phyloP scores from a whole-genome alignment of 1,284 basidiomycete genomes.

The Paramarasmius palmivorus region DNA sequence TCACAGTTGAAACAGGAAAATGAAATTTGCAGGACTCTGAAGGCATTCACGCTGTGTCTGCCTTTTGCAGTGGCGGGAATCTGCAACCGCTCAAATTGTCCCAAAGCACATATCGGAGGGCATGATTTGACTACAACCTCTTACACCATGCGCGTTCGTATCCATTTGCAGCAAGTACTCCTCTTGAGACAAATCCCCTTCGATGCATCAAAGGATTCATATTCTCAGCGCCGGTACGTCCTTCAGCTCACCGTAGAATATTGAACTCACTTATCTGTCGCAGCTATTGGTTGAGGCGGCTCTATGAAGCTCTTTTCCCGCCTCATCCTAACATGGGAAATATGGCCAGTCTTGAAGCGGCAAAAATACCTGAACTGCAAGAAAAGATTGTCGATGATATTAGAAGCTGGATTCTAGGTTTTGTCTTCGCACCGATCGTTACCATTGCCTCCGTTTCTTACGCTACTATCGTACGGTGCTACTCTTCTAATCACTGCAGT shows the following conservation, averaged over 20 bases:
- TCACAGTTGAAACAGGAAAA: neutral
- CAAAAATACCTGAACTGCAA: constrained; percentile 6
- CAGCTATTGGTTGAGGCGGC: constrained; percentile 12
- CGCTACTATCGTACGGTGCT: constrained; percentile 4
- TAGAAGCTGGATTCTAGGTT: constrained; percentile 7
- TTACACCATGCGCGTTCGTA: constrained; percentile 11
- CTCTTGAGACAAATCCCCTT: constrained; percentile 1
- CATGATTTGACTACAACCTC: neutral
- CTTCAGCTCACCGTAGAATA: neutral
- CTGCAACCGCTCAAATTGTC: constrained; percentile 8
- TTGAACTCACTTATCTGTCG: neutral
- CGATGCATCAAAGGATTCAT: neutral
- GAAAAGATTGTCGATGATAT: neutral
- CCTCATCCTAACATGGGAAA: constrained; percentile 9
- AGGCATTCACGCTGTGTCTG: constrained; percentile 11
- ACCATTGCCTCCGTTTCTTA: constrained; percentile 1
- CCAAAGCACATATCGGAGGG: constrained; percentile 5
- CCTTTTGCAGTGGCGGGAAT: constrained; percentile 3
- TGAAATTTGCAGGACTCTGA: constrained; percentile 3
- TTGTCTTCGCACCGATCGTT: neutral
- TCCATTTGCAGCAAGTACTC: constrained; percentile 13
- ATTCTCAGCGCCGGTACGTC: constrained; percentile 8
- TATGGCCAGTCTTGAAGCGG: neutral
- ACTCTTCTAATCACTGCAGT: constrained; percentile 2
- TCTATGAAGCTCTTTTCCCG: constrained; percentile 11